These are phyloP conservation scores for Clitoria ternatea DNA, from an alignment of 306 rosid genomes.

Conservation along the genomic window DNA sequence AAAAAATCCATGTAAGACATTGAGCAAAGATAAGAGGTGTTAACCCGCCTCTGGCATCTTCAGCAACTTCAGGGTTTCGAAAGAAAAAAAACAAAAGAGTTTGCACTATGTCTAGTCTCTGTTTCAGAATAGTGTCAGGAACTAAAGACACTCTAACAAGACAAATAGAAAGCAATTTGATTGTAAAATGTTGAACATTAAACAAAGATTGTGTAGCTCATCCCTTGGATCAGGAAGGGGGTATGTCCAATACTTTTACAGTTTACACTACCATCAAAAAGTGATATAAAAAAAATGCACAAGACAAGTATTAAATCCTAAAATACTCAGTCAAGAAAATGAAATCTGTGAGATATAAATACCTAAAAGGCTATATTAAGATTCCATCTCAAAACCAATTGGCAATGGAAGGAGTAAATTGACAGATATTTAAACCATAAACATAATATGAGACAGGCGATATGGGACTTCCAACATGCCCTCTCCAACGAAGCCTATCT, in stretches of 20 bases:
- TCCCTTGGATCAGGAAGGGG: slow-evolving; percentile 11
- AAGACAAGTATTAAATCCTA: background rate
- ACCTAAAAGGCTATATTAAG: too few relatives aligned
- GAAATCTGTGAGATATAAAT: background rate
- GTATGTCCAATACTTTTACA: background rate
- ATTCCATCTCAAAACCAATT: too few relatives aligned
- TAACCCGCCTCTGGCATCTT: background rate
- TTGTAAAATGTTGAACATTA: background rate
- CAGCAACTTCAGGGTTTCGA: background rate
- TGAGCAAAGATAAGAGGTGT: background rate
- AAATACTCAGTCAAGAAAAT: background rate
- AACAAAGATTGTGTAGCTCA: slow-evolving; percentile 4
- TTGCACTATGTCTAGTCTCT: background rate
- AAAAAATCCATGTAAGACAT: slow-evolving; percentile 18
- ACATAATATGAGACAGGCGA: too few relatives aligned
- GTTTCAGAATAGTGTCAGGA: background rate
- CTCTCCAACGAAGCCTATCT: too few relatives aligned
- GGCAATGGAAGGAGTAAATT: too few relatives aligned
- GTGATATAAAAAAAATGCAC: background rate
- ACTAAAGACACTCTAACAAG: background rate
- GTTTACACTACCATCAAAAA: background rate
- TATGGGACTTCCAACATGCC: too few relatives aligned
- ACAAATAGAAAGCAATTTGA: background rate
- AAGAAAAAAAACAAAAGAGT: background rate
- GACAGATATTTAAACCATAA: too few relatives aligned